Conservation (phyloP, 352 stramenopile species). For the Globisporangium uncinulatum region DNA sequence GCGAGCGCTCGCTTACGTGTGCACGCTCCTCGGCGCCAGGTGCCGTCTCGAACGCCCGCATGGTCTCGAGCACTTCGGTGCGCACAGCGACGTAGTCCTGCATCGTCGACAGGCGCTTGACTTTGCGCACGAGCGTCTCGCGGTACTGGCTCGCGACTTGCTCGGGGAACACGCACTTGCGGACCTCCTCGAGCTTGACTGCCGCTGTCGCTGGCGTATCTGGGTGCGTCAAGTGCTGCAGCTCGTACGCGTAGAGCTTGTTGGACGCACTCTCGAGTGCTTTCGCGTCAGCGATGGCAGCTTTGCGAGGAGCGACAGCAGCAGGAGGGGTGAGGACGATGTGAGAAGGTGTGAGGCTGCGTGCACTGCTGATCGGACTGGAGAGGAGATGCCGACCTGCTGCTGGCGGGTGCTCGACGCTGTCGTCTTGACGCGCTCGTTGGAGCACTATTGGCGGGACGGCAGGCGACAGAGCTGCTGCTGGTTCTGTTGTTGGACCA, state of each 20-base stretch:
- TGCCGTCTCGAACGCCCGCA: conserved; percentile 24
- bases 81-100: conserved; percentile 56
- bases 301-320: conserved; percentile 15
- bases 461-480: background rate
- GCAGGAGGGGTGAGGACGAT: too few relatives aligned
- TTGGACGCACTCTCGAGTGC: conserved; percentile 27
- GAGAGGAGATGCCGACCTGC: background rate
- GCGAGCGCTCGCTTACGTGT: conserved; percentile 14
- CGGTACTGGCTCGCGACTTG: conserved; percentile 43
- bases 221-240: conserved; percentile 18
- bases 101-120: conserved; percentile 37
- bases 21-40: conserved; percentile 16
- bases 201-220: conserved; percentile 11
- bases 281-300: conserved; percentile 28
- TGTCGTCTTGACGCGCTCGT: background rate
- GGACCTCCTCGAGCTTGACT: conserved; percentile 45
- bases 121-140: conserved; percentile 48
- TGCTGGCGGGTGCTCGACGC: background rate
- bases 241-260: conserved; percentile 26
- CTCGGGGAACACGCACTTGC: conserved; percentile 49
- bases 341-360: background rate
- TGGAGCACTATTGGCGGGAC: background rate
- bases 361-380: conserved; percentile 3
- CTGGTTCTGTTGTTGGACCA: background rate
- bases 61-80: conserved; percentile 36